phyloP scores from a whole-genome alignment of 1,284 basidiomycete genomes.

The Fistulinella staudtii region DNA sequence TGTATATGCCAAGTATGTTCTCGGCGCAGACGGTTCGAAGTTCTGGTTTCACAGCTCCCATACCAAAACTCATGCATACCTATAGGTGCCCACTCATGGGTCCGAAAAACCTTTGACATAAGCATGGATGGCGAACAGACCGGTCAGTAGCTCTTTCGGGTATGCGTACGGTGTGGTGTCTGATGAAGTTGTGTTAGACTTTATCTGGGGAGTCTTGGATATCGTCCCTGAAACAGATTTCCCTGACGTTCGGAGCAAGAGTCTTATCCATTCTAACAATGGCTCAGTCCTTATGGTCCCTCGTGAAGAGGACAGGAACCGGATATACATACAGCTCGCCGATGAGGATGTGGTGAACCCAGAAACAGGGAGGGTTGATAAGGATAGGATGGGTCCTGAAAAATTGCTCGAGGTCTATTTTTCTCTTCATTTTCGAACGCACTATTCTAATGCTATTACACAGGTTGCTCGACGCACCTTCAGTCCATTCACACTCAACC shows the following conservation, averaged over 20 bases:
- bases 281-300: conserved; percentile 48
- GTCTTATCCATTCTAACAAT: conserved; percentile 53
- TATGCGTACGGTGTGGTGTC: not conserved
- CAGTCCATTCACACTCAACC: conserved; percentile 43
- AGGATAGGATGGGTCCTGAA: conserved; percentile 40
- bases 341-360: conserved; percentile 35
- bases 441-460: not conserved
- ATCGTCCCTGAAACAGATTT: conserved; percentile 52
- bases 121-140: conserved; percentile 56
- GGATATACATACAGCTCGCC: conserved; percentile 47
- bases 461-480: conserved; percentile 31
- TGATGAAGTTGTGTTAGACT: conserved; percentile 36
- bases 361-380: conserved; percentile 37
- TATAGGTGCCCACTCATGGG: conserved; percentile 58
- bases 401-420: conserved; percentile 36
- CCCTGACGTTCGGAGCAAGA: conserved; percentile 57
- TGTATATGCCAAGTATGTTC: conserved; percentile 50
- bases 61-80: not conserved
- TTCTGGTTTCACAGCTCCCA: not conserved
- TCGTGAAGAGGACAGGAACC: conserved; percentile 38
- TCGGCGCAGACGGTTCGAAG: conserved; percentile 49
- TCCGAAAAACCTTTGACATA: conserved; percentile 48
- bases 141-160: conserved; percentile 32
- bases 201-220: conserved; percentile 57
- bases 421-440: not conserved